These are phyloP conservation scores for Lasiodiplodia gonubiensis DNA, from an alignment of 2,329 filamentous ascomycete species.

Conservation along the genomic window DNA sequence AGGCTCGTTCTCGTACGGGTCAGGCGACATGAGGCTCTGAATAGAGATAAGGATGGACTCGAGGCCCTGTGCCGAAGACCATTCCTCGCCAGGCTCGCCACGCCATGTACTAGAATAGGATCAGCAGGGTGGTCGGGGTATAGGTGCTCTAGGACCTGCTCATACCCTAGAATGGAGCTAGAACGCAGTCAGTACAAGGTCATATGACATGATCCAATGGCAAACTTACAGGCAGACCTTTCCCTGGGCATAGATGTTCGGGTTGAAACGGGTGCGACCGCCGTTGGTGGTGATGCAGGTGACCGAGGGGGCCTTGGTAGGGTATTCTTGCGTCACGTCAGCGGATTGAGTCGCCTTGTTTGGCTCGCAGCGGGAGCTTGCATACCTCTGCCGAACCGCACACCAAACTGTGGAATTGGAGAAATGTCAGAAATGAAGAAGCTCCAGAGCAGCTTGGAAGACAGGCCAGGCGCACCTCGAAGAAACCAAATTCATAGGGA, in stretches of 20 bases:
- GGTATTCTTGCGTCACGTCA: conserved; percentile 71
- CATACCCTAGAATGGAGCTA: conserved; percentile 84
- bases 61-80: conserved; percentile 93
- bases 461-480: conserved; percentile 68
- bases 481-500: conserved; percentile 97
- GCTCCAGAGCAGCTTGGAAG: neutral
- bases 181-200: conserved; percentile 30
- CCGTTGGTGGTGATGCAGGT: conserved; percentile 82
- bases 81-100: conserved; percentile 87
- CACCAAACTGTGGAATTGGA: conserved; percentile 63
- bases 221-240: conserved; percentile 85
- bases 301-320: conserved; percentile 66
- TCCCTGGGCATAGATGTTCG: conserved; percentile 90
- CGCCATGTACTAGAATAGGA: conserved; percentile 77
- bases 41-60: conserved; percentile 95
- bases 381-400: conserved; percentile 77
- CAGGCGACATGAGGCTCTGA: conserved; percentile 91
- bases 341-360: neutral
- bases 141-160: conserved; percentile 17
- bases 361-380: conserved; percentile 1
- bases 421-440: neutral
- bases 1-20: conserved; percentile 95
- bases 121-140: conserved; percentile 30
- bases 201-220: neutral
- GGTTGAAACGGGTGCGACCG: conserved; percentile 91